These are phyloP conservation scores for Akanthomyces muscarius DNA, from an alignment of 2,329 filamentous ascomycete species.

Conservation along the genomic window DNA sequence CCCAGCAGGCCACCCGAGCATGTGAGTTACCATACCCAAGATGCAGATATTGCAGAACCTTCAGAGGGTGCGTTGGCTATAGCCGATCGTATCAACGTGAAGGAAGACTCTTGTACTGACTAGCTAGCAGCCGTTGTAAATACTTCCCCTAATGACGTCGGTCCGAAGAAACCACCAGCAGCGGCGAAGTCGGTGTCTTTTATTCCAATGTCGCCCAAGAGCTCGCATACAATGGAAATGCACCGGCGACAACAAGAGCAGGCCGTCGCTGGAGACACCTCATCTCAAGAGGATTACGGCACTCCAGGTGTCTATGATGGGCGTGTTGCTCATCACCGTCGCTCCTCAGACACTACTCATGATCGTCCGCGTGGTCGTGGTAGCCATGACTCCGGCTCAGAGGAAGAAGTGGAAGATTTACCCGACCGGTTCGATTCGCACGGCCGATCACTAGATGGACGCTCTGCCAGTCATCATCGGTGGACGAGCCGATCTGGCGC, in stretches of 20 bases:
- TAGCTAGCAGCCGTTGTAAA: conserved; percentile 29
- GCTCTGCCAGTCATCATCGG: conserved; percentile 19
- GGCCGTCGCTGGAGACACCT: conserved; percentile 20
- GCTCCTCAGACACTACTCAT: conserved; percentile 33
- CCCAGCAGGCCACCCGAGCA: conserved; percentile 33
- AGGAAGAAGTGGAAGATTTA: conserved; percentile 40
- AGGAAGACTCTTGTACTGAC: conserved; percentile 21
- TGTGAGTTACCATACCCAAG: conserved; percentile 40
- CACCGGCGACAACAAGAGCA: conserved; percentile 36
- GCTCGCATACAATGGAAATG: conserved; percentile 41
- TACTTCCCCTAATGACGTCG: neutral
- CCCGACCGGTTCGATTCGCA: conserved; percentile 46
- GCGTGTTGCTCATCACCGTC: conserved; percentile 23
- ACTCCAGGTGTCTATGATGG: conserved; percentile 22
- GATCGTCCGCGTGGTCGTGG: conserved; percentile 27
- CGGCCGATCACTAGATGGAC: conserved; percentile 37
- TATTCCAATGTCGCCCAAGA: conserved; percentile 47
- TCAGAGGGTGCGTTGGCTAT: conserved; percentile 37
- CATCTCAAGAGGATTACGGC: conserved; percentile 20
- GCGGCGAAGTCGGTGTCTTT: conserved; percentile 43
- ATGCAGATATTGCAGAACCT: conserved; percentile 21
- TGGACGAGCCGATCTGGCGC: conserved; percentile 39
- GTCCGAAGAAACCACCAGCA: neutral
- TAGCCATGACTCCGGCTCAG: conserved; percentile 25
- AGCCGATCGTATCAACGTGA: neutral